phyloP scores from a whole-genome alignment of 2,329 filamentous ascomycete species.

The Canariomyces notabilis region DNA sequence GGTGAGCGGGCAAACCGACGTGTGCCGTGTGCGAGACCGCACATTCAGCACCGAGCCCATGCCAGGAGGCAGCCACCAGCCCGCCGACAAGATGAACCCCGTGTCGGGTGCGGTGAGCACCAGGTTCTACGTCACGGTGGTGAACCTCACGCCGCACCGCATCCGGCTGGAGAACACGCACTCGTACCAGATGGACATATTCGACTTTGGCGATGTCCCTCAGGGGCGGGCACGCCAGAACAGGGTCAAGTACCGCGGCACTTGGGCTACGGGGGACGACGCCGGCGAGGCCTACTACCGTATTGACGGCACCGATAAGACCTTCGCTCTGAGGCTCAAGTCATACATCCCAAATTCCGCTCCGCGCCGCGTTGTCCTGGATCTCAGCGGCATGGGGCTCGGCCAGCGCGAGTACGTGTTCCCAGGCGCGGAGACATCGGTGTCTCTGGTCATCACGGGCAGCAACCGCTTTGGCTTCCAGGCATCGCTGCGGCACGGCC shows the following conservation, averaged over 20 bases:
- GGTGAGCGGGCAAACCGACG: slow-evolving; percentile 7
- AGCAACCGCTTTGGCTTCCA: slow-evolving; percentile 31
- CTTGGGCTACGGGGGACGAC: slow-evolving; percentile 15
- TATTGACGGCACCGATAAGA: slow-evolving; percentile 29
- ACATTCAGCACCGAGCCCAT: slow-evolving; percentile 17
- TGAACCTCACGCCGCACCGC: slow-evolving; percentile 32
- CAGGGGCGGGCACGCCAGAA: slow-evolving; percentile 31
- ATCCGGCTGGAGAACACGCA: slow-evolving; percentile 27
- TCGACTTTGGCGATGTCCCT: slow-evolving; percentile 32
- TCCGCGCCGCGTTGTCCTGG: slow-evolving; percentile 27
- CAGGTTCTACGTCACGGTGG: slow-evolving; percentile 31
- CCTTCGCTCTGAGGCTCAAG: slow-evolving; percentile 29
- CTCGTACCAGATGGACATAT: slow-evolving; percentile 31
- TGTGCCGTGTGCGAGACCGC: slow-evolving; percentile 14
- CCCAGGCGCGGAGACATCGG: slow-evolving; percentile 28
- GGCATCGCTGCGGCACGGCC: slow-evolving; percentile 28
- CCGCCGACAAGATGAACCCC: slow-evolving; percentile 15
- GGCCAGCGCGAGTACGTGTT: slow-evolving; percentile 33
- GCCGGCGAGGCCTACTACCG: slow-evolving; percentile 32
- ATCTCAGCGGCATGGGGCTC: slow-evolving; percentile 29
- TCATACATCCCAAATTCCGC: slow-evolving; percentile 28
- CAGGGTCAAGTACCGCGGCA: slow-evolving; percentile 25
- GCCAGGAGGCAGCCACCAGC: slow-evolving; percentile 14
- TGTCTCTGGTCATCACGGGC: slow-evolving; percentile 34
- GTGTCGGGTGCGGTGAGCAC: slow-evolving; percentile 4